Percentiles rank a stretch among this genome's conserved stretches.
phyloP scores from a whole-genome alignment of 805 yeast species.

The Ogataea polymorpha region DNA sequence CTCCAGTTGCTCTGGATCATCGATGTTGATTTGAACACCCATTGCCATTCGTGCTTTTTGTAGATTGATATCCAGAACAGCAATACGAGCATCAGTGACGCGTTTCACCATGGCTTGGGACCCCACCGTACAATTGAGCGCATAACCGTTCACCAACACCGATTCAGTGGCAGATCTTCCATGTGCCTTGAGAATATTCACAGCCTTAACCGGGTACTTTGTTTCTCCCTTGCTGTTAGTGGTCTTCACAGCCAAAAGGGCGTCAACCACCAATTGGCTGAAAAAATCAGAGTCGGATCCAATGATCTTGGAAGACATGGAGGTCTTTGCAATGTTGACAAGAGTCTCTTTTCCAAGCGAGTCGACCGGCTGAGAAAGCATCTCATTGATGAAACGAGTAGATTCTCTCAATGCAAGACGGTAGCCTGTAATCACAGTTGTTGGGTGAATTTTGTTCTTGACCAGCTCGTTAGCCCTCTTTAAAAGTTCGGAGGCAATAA shows the following conservation, averaged over 20 bases:
- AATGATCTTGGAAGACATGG: constrained; percentile 95
- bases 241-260: constrained; percentile 92
- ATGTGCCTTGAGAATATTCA: constrained; percentile 91
- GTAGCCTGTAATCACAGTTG: constrained; percentile 95
- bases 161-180: constrained; percentile 92
- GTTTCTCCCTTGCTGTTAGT: constrained; percentile 82
- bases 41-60: constrained; percentile 97
- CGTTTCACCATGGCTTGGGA: constrained; percentile 92
- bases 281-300: constrained; percentile 93
- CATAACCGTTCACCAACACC: constrained; percentile 86
- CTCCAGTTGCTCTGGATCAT: constrained; percentile 90
- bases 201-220: constrained; percentile 96
- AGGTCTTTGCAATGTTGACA: constrained; percentile 89
- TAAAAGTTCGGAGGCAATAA: constrained; percentile 88
- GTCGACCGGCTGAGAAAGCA: constrained; percentile 76
- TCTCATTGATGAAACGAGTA: constrained; percentile 78
- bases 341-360: constrained; percentile 78
- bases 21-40: constrained; percentile 96
- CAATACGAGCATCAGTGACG: constrained; percentile 71
- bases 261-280: constrained; percentile 87
- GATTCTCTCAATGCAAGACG: constrained; percentile 93
- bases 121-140: constrained; percentile 94
- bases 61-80: constrained; percentile 85
- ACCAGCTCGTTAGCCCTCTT: constrained; percentile 93
- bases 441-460: constrained; percentile 92